These are phyloP conservation scores for Clitoria ternatea DNA, from an alignment of 306 rosid species.

Conservation along the genomic window DNA sequence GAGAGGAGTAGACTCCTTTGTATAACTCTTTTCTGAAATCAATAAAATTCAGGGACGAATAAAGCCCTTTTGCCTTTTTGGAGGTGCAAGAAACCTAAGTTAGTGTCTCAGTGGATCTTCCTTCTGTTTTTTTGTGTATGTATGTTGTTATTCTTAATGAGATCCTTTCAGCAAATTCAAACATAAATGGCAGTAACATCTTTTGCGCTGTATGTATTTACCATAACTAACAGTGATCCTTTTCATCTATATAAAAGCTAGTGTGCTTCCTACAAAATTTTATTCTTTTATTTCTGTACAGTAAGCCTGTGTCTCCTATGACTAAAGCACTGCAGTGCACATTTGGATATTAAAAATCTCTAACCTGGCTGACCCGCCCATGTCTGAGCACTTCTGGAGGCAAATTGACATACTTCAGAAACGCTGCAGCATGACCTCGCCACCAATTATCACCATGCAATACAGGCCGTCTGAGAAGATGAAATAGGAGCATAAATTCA, in stretches of 20 bases:
- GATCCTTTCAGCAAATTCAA: not conserved
- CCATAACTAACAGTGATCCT: not conserved
- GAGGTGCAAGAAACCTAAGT: too few relatives aligned
- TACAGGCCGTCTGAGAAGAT: constrained; percentile 58
- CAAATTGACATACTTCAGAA: constrained; percentile 62
- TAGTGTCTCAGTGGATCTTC: too few relatives aligned
- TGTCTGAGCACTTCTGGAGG: constrained; percentile 74
- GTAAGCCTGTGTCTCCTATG: not conserved
- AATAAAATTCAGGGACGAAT: too few relatives aligned
- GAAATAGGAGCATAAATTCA: constrained; percentile 15
- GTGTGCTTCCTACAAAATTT: not conserved
- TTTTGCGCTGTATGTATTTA: not conserved
- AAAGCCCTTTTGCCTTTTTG: too few relatives aligned
- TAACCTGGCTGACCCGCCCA: constrained; percentile 90
- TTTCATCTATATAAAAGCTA: not conserved
- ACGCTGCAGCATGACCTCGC: constrained; percentile 97
- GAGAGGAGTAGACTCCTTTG: too few relatives aligned
- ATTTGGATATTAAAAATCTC: constrained; percentile 22
- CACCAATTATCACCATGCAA: constrained; percentile 94
- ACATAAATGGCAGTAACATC: not conserved
- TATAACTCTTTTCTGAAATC: too few relatives aligned
- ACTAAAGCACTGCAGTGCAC: constrained; percentile 13
- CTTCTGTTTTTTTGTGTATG: not conserved
- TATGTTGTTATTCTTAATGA: not conserved
- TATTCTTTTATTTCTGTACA: constrained; percentile 8